Evolutionary conservation across 73 alveolate species (phyloP).

Genomic region (Uronychia binucleata): DNA sequence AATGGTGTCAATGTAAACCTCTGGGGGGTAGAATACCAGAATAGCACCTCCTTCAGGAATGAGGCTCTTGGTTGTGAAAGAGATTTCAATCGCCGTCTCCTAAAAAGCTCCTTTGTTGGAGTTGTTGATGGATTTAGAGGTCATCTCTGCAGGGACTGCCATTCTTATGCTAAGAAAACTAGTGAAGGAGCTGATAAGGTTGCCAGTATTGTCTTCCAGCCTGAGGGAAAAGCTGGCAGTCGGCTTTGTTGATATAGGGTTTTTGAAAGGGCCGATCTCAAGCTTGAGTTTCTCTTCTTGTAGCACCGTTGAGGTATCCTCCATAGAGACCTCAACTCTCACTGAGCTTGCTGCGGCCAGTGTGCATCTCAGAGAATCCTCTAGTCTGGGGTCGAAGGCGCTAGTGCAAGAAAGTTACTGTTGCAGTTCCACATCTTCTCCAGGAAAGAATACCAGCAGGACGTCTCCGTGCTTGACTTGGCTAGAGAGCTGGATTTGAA

Average conservation of each 20-base stretch:
- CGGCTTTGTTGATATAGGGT: constrained; percentile 35
- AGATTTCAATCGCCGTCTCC: not conserved
- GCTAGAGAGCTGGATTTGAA: constrained; percentile 1
- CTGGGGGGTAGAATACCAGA: constrained; percentile 12
- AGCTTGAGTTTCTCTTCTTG: constrained; percentile 12
- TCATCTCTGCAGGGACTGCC: constrained; percentile 18
- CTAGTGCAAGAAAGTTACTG: not conserved
- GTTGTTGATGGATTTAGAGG: not conserved
- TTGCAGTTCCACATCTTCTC: not conserved
- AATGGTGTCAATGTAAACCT: not conserved
- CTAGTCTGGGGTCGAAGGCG: constrained; percentile 7
- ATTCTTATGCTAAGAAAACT: constrained; percentile 1
- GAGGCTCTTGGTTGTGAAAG: not conserved
- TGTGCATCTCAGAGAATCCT: not conserved
- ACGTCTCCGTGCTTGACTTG: constrained; percentile 7
- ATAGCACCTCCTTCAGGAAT: constrained; percentile 21
- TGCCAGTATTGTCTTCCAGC: not conserved
- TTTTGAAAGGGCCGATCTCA: not conserved
- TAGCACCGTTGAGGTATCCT: not conserved
- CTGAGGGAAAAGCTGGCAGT: constrained; percentile 4
- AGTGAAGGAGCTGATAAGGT: not conserved
- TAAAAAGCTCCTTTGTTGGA: not conserved
- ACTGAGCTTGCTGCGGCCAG: not conserved
- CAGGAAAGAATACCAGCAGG: constrained; percentile 3
- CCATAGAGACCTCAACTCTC: not conserved